Conservation (phyloP, 2,329 filamentous ascomycete species). For the Didymella pinodella region DNA sequence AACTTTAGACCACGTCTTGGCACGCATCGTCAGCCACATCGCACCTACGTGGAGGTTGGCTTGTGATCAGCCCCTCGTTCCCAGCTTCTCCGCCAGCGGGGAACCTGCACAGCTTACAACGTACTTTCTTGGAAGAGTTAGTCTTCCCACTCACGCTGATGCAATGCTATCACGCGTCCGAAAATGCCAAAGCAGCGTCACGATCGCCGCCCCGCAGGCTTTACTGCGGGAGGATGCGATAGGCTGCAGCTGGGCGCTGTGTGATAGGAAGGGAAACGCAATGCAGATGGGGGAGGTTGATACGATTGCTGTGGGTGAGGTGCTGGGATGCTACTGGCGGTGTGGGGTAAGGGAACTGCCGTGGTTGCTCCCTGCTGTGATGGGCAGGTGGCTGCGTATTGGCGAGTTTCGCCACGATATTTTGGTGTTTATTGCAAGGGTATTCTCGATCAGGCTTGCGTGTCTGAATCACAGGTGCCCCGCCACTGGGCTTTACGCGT, state of each 20-base stretch:
- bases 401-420: conserved; percentile 8
- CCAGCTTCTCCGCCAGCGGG: conserved; percentile 5
- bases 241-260: not conserved
- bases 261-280: not conserved
- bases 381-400: not conserved
- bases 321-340: not conserved
- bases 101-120: not conserved
- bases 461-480: not conserved
- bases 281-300: not conserved
- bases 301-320: not conserved
- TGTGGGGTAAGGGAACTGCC: conserved; percentile 12
- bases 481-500: conserved; percentile 1
- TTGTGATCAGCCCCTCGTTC: not conserved
- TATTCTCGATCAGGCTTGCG: not conserved
- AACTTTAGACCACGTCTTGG: too few species aligned
- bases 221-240: conserved; percentile 1
- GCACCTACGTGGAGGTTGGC: not conserved
- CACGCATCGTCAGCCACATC: not conserved
- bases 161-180: not conserved
- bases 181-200: conserved; percentile 9
- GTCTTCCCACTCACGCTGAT: not conserved
- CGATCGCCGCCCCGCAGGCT: conserved; percentile 2
- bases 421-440: conserved; percentile 6
- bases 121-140: not conserved
- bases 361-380: conserved; percentile 1